Evolutionary conservation across 2,329 filamentous ascomycete genomes (phyloP).

Genomic region (Aspergillus pseudonomiae): DNA sequence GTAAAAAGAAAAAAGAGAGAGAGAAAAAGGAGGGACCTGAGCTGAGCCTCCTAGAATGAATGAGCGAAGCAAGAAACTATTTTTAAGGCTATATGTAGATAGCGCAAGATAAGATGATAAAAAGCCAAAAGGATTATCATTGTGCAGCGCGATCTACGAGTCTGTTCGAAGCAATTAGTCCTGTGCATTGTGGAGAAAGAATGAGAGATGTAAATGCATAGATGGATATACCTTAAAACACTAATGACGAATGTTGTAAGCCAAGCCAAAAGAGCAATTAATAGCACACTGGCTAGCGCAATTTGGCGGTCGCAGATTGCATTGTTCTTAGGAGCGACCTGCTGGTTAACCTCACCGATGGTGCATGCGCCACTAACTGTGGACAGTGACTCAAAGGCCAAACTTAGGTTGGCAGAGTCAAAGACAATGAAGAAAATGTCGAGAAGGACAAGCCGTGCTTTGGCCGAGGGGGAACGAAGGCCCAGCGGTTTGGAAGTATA

Average conservation of each 20-base stretch:
- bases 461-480: conserved; percentile 78
- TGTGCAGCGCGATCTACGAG: conserved; percentile 42
- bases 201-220: neutral
- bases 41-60: neutral
- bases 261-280: conserved; percentile 87
- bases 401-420: conserved; percentile 86
- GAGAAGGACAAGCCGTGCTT: conserved; percentile 85
- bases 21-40: neutral
- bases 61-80: neutral
- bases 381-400: conserved; percentile 82
- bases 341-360: conserved; percentile 45
- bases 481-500: conserved; percentile 93
- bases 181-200: neutral
- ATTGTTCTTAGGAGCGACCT: conserved; percentile 37
- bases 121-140: neutral
- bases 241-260: conserved; percentile 86
- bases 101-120: neutral
- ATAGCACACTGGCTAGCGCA: conserved; percentile 74
- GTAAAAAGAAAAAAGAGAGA: neutral
- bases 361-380: conserved; percentile 63
- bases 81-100: neutral
- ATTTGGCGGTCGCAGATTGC: conserved; percentile 66
- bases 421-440: conserved; percentile 98
- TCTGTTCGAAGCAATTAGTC: conserved; percentile 35
- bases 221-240: conserved; percentile 63